phyloP scores from a whole-genome alignment of 257 asterid species.

The Jasminum sambac region DNA sequence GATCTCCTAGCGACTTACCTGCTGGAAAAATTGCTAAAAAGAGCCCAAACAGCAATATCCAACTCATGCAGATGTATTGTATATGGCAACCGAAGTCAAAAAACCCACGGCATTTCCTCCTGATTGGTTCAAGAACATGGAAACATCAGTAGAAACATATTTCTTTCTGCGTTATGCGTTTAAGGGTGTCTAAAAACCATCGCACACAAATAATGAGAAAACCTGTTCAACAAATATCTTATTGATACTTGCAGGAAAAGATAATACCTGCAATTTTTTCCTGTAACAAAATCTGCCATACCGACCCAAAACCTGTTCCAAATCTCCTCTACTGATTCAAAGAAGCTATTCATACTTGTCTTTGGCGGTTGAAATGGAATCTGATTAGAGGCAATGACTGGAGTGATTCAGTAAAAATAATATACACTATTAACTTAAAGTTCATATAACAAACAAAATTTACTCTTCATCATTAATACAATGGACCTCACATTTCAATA shows the following conservation, averaged over 20 bases:
- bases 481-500: neutral
- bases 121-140: slow-evolving; percentile 37
- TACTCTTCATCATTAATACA: neutral
- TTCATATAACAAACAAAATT: neutral
- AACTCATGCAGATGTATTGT: slow-evolving; percentile 80
- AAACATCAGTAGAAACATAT: slow-evolving; percentile 15
- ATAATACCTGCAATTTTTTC: slow-evolving; percentile 82
- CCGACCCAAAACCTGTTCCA: slow-evolving; percentile 66
- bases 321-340: slow-evolving; percentile 68
- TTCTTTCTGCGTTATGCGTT: neutral
- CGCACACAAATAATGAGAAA: neutral
- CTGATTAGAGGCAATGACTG: slow-evolving; percentile 36
- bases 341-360: slow-evolving; percentile 64
- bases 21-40: slow-evolving; percentile 79
- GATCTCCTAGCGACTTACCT: slow-evolving; percentile 41
- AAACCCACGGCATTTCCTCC: slow-evolving; percentile 75
- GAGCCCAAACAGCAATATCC: slow-evolving; percentile 77
- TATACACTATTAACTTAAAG: neutral
- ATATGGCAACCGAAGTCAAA: slow-evolving; percentile 88
- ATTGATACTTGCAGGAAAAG: neutral
- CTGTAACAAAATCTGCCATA: slow-evolving; percentile 65
- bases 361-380: slow-evolving; percentile 84
- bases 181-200: neutral
- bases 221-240: neutral
- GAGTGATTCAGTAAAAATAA: slow-evolving; percentile 4